Evolutionary conservation across 2,329 filamentous ascomycete species (phyloP), one percentile per base, ranked within the genome.

Genomic region (Septoria linicola): DNA sequence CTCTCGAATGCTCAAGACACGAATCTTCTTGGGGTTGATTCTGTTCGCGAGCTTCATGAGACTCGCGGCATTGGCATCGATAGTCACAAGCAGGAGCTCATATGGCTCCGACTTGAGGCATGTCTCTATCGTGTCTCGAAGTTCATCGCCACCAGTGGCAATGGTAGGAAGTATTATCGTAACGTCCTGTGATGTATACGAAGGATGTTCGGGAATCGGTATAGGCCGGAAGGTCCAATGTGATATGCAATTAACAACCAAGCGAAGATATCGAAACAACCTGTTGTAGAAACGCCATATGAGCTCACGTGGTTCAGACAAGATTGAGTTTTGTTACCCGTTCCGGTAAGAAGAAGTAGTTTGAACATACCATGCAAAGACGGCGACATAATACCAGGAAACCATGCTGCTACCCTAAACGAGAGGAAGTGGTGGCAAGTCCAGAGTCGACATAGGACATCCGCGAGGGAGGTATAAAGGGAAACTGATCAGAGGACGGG

Each of bases 141-240:
- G 78, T 66, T 95, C 89, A 63, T 90, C 84, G 54, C 92, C 89
- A 56, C 83, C 84, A 54, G 90, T 89, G 66, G 95, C 89, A 59
- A 97, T 90, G 8, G 91, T 95, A 6, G 92, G 92, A 55, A 96
- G 88, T 63, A 97, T 88, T 58, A 96, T 89, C 4, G 92, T 96
- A 64, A 96, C 90, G 80, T 97, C 89, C 61, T 88, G 75, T 27
- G 84, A 80, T 21, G 84, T 89, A 68, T 90, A 85, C 37, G 78
- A 84, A n/a, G 92, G 89, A 57, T 89, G 87, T 52, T 83, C 81
- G 34, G 89, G 87, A 48, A 92, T 86, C 35, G 87, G 87, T 56
- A 90, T 88, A 20, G 91, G 90, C 70, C 84, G 87, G 75, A 95
- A 96, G 8, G 77, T 78, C 87, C 89, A 93, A 69, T 95, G 91